A percentile compares a stretch with the other conserved stretches of the same genome.
Conservation (phyloP, 2,329 filamentous ascomycete species). For the Aureobasidium lini region DNA sequence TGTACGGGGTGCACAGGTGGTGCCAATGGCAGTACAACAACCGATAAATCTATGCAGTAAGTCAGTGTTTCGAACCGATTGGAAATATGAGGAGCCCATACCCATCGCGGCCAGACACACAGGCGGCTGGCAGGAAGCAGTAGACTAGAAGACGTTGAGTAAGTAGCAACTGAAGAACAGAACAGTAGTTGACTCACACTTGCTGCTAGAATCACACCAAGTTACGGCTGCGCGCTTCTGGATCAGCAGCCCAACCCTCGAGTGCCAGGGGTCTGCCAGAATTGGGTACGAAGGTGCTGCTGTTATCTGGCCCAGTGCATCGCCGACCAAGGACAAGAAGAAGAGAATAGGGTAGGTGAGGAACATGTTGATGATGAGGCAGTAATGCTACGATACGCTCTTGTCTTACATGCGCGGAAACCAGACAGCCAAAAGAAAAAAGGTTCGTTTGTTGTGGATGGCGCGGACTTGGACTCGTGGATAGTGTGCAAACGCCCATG, state of each 20-base stretch:
- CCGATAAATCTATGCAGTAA: constrained; percentile 13
- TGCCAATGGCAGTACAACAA: constrained; percentile 17
- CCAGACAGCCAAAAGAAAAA: background rate
- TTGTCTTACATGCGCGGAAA: background rate
- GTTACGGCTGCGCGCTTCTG: background rate
- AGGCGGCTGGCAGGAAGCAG: background rate
- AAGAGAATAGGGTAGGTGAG: background rate
- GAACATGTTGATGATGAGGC: background rate
- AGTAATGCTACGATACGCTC: background rate
- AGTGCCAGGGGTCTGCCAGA: background rate
- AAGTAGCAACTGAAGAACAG: background rate
- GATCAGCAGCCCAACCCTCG: background rate
- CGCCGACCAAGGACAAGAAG: background rate
- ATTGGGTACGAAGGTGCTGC: background rate
- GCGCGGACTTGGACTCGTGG: background rate
- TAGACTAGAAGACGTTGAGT: background rate
- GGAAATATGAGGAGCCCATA: background rate
- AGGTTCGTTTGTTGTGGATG: background rate
- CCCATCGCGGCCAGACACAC: background rate
- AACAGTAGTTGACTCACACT: background rate
- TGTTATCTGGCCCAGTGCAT: background rate
- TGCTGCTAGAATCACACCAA: background rate
- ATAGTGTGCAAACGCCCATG: background rate
- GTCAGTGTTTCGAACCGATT: background rate
- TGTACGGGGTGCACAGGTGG: constrained; percentile 16